Evolutionary conservation across 805 yeast genomes (phyloP).

Genomic region (Debaryomyces castellii): DNA sequence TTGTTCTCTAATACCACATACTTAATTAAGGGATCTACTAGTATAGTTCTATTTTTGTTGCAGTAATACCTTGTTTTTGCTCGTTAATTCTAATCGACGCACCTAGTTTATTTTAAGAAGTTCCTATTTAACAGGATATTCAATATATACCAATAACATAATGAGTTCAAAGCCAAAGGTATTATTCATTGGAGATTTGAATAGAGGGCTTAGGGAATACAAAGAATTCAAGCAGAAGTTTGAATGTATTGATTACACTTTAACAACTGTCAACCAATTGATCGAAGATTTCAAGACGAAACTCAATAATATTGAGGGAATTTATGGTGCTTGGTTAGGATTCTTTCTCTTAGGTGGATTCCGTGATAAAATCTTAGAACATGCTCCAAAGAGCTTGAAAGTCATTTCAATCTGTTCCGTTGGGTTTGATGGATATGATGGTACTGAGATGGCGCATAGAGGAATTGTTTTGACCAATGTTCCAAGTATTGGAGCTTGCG

Average conservation of each 20-base stretch:
- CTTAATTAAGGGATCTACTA: too few relatives aligned
- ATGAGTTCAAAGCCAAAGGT: constrained; percentile 34
- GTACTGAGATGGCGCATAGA: constrained; percentile 33
- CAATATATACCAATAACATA: too few relatives aligned
- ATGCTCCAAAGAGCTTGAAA: constrained; percentile 46
- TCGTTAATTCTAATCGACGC: too few relatives aligned
- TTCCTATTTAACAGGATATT: too few relatives aligned
- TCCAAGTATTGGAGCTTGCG: constrained; percentile 54
- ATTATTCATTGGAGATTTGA: constrained; percentile 51
- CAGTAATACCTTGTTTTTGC: too few relatives aligned
- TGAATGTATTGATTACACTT: constrained; percentile 37
- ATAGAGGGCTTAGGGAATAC: constrained; percentile 47
- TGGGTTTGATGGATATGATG: constrained; percentile 55
- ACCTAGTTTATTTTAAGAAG: too few relatives aligned
- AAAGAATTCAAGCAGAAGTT: constrained; percentile 34
- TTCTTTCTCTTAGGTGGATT: constrained; percentile 54
- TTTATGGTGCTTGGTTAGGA: constrained; percentile 63
- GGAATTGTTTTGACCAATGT: constrained; percentile 61
- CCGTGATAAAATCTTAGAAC: constrained; percentile 38
- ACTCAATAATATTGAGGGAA: constrained; percentile 47
- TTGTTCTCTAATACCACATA: neutral
- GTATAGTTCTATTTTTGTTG: too few relatives aligned
- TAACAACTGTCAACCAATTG: constrained; percentile 44
- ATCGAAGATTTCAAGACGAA: constrained; percentile 37
- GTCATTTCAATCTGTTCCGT: constrained; percentile 56